Conservation (phyloP, 148 eudicot genomes). For the Silene conica region DNA sequence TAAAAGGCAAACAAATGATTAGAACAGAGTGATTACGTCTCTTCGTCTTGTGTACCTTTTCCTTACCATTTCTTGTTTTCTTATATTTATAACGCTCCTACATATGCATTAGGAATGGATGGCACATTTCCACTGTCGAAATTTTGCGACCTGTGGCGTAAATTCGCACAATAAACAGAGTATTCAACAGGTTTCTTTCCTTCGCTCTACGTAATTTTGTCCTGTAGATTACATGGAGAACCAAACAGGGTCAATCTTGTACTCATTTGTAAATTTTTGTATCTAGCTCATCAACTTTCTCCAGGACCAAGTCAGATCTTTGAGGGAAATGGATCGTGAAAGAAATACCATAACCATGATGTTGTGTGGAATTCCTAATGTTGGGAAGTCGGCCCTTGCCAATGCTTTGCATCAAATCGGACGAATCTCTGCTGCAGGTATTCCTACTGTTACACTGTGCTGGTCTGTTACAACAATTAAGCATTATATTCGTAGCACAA, state of each 20-base stretch:
- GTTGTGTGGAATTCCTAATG: conserved; percentile 16
- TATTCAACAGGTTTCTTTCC: conserved; percentile 53
- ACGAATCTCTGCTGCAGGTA: conserved; percentile 16
- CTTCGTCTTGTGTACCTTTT: too few species aligned
- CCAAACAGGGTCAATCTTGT: not conserved
- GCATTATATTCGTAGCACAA: too few species aligned
- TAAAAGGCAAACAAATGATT: too few species aligned
- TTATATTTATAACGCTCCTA: not conserved
- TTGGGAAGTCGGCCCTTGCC: conserved; percentile 16
- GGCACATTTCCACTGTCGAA: conserved; percentile 34
- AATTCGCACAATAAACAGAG: conserved; percentile 74
- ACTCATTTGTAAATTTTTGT: not conserved
- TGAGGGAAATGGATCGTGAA: conserved; percentile 7
- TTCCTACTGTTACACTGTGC: not conserved
- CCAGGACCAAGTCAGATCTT: conserved; percentile 9
- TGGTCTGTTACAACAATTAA: too few species aligned
- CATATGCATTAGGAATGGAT: conserved; percentile 47
- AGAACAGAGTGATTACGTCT: not conserved
- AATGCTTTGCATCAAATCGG: conserved; percentile 16
- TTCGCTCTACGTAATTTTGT: not conserved
- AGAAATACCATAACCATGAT: conserved; percentile 17
- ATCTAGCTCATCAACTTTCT: conserved; percentile 14
- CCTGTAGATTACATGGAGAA: not conserved
- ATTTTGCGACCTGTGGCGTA: conserved; percentile 34
- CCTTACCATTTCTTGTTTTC: not conserved